Evolutionary conservation across 495 filamentous ascomycete genomes (phyloP).

Genomic region (Xylaria cubensis): DNA sequence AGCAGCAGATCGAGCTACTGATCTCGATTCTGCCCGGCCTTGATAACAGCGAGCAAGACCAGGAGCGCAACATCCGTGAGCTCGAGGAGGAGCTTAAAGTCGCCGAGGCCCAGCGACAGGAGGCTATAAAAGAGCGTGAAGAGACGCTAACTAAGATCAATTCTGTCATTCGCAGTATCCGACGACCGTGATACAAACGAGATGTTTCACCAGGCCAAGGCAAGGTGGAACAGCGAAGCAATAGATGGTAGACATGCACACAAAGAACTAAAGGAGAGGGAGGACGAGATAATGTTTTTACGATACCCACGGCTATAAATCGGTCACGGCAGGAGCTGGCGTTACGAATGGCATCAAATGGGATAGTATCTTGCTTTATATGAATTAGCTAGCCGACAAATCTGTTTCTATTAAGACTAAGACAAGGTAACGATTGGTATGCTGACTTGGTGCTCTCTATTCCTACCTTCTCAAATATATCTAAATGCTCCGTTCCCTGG

Average conservation of each 20-base stretch:
- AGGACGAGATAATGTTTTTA: conserved; percentile 22
- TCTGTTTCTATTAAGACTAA: background rate
- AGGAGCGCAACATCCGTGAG: conserved; percentile 74
- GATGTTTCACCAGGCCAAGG: background rate
- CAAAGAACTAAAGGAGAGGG: conserved; percentile 1
- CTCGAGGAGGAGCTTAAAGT: conserved; percentile 77
- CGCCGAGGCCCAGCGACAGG: conserved; percentile 73
- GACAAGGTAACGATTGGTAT: background rate
- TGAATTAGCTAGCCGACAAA: background rate
- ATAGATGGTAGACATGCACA: conserved; percentile 6
- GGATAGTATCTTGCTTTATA: background rate
- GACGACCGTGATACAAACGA: conserved; percentile 49
- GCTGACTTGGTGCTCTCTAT: conserved; percentile 1
- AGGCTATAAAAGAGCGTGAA: conserved; percentile 75
- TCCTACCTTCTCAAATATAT: background rate
- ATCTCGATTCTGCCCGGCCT: conserved; percentile 86
- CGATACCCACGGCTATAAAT: conserved; percentile 24
- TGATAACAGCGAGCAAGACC: conserved; percentile 81
- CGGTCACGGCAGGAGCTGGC: background rate
- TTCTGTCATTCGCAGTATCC: conserved; percentile 64
- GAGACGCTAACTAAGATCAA: conserved; percentile 71
- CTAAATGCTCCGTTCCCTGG: background rate
- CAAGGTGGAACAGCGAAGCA: background rate
- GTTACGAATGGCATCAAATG: background rate
- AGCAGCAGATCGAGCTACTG: conserved; percentile 91